Percentiles rank a stretch among this genome's conserved stretches.
These are phyloP conservation scores for Quercus bicolor DNA, from an alignment of 306 rosid species.

Conservation along the genomic window DNA sequence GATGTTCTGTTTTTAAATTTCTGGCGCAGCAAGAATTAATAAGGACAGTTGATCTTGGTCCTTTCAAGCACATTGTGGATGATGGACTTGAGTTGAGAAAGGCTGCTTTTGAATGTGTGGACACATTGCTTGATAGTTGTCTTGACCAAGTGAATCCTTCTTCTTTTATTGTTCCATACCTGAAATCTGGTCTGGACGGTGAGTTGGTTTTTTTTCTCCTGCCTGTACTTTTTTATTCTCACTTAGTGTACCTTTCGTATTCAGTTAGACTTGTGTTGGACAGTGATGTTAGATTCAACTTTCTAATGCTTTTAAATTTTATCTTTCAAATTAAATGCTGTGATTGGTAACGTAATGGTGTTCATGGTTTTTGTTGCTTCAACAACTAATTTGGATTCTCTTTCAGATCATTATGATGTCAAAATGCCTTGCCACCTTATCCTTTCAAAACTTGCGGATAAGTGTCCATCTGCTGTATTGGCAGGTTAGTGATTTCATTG, in stretches of 20 bases:
- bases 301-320: too few relatives aligned
- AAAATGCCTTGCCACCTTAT: slow-evolving; percentile 99
- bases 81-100: slow-evolving; percentile 99
- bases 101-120: slow-evolving; percentile 99
- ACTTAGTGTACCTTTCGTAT: neutral
- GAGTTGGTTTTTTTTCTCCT: slow-evolving; percentile 27
- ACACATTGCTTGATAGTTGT: slow-evolving; percentile 93
- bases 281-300: too few relatives aligned
- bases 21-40: slow-evolving; percentile 87
- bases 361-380: neutral
- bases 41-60: slow-evolving; percentile 98
- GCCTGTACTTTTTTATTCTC: neutral
- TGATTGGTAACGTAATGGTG: too few relatives aligned
- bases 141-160: slow-evolving; percentile 99
- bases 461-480: slow-evolving; percentile 92
- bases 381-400: neutral
- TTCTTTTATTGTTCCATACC: slow-evolving; percentile 91
- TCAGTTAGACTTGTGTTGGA: neutral
- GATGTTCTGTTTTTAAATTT: slow-evolving; percentile 23
- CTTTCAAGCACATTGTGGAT: slow-evolving; percentile 98
- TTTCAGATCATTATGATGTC: slow-evolving; percentile 94
- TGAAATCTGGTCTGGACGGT: slow-evolving; percentile 97
- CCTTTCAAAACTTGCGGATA: slow-evolving; percentile 92
- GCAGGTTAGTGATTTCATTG: slow-evolving; percentile 63
- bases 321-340: too few relatives aligned